Conservation (phyloP, 2,329 filamentous ascomycete species). For the Claviceps monticola region DNA sequence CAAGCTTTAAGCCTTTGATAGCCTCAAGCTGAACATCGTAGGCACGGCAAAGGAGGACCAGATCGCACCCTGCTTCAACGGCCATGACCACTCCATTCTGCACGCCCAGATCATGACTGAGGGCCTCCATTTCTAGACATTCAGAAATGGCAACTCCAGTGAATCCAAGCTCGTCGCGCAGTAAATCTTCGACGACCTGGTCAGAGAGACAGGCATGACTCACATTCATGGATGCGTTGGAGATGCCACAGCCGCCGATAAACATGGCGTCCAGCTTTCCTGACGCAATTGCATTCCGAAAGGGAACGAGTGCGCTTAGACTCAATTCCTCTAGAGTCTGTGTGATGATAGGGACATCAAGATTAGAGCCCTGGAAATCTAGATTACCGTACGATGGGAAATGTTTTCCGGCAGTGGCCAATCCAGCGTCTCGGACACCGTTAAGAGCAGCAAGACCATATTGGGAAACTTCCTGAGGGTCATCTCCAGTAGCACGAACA, state of each 20-base stretch:
- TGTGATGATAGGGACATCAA: slow-evolving; percentile 90
- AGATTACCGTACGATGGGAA: slow-evolving; percentile 94
- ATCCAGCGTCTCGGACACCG: slow-evolving; percentile 80
- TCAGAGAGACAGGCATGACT: slow-evolving; percentile 91
- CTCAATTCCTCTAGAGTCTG: slow-evolving; percentile 88
- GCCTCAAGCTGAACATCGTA: slow-evolving; percentile 85
- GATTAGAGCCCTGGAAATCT: slow-evolving; percentile 78
- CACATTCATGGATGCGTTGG: slow-evolving; percentile 81
- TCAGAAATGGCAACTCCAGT: slow-evolving; percentile 89
- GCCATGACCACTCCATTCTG: slow-evolving; percentile 96
- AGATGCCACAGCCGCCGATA: slow-evolving; percentile 86
- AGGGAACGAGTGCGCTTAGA: slow-evolving; percentile 81
- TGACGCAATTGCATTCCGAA: slow-evolving; percentile 74
- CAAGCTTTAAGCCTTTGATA: slow-evolving; percentile 76
- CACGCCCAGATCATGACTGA: slow-evolving; percentile 93
- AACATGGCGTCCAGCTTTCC: slow-evolving; percentile 85
- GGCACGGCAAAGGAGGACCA: slow-evolving; percentile 77
- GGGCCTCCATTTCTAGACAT: slow-evolving; percentile 90
- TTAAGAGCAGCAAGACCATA: slow-evolving; percentile 85
- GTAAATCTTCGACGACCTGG: slow-evolving; percentile 79
- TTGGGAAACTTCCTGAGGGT: slow-evolving; percentile 87
- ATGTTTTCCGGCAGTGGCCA: slow-evolving; percentile 87
- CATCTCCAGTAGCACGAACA: slow-evolving; percentile 79
- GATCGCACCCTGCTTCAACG: slow-evolving; percentile 86
- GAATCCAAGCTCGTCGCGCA: slow-evolving; percentile 81